Conservation (phyloP, 2,329 filamentous ascomycete species). For the Fusarium sacchari region DNA sequence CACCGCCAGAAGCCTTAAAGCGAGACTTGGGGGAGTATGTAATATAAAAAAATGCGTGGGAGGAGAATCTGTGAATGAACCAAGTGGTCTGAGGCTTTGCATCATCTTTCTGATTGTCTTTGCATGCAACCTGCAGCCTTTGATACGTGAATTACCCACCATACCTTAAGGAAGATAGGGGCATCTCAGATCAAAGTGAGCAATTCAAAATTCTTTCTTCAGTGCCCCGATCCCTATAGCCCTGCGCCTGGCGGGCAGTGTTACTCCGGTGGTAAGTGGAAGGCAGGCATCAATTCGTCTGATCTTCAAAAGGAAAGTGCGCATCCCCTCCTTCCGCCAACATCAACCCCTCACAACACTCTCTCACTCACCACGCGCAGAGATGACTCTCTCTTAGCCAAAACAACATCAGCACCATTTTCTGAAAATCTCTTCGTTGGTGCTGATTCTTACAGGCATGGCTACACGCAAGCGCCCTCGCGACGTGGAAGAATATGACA, state of each 20-base stretch:
- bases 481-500: background rate
- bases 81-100: background rate
- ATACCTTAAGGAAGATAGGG: background rate
- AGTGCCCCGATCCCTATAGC: rapidly evolving
- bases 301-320: background rate
- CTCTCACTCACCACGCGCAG: background rate
- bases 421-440: background rate
- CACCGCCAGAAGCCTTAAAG: background rate
- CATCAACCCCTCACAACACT: background rate
- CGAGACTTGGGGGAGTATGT: rapidly evolving
- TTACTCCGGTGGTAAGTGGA: background rate
- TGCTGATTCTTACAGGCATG: background rate
- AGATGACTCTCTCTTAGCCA: background rate
- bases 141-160: background rate
- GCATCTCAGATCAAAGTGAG: background rate
- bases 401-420: background rate
- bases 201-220: background rate
- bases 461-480: background rate
- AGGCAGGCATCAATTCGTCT: background rate
- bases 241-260: background rate
- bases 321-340: background rate
- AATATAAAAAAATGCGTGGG: rapidly evolving
- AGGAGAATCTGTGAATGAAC: too few relatives aligned
- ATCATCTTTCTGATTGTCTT: background rate
- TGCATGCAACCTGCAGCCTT: background rate